Evolutionary conservation across 805 yeast genomes (phyloP).

Genomic region (Yarrowia sp.): DNA sequence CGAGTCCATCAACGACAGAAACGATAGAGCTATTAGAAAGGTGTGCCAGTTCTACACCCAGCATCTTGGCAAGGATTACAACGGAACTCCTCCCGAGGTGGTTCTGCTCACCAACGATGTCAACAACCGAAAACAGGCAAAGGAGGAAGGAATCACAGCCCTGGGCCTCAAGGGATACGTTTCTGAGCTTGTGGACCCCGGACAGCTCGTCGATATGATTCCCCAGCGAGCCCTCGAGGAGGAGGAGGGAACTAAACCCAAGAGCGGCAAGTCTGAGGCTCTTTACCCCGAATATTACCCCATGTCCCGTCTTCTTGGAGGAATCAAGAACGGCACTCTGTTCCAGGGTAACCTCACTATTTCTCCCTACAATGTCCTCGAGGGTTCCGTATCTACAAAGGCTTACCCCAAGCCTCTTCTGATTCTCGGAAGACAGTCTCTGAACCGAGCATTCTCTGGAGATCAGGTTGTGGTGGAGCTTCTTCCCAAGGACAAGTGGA

Average conservation of each 20-base stretch:
- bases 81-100: constrained; percentile 46
- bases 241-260: constrained; percentile 45
- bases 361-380: constrained; percentile 85
- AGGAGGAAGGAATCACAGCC: constrained; percentile 60
- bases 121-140: constrained; percentile 66
- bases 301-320: constrained; percentile 85
- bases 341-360: constrained; percentile 84
- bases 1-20: constrained; percentile 86
- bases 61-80: constrained; percentile 59
- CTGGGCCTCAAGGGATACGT: constrained; percentile 73
- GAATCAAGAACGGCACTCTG: constrained; percentile 82
- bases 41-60: constrained; percentile 72
- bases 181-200: constrained; percentile 69
- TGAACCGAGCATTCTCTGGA: constrained; percentile 91
- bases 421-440: constrained; percentile 78
- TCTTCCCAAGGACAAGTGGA: constrained; percentile 86
- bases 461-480: constrained; percentile 91
- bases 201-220: constrained; percentile 77
- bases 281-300: constrained; percentile 80
- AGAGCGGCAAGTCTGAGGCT: constrained; percentile 54
- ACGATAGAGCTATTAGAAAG: constrained; percentile 86
- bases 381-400: constrained; percentile 77
- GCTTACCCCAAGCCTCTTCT: constrained; percentile 82
- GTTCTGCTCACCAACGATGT: constrained; percentile 75
- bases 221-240: constrained; percentile 54